Evolutionary conservation across 257 asterid genomes (phyloP).

Genomic region (Petunia secreta): DNA sequence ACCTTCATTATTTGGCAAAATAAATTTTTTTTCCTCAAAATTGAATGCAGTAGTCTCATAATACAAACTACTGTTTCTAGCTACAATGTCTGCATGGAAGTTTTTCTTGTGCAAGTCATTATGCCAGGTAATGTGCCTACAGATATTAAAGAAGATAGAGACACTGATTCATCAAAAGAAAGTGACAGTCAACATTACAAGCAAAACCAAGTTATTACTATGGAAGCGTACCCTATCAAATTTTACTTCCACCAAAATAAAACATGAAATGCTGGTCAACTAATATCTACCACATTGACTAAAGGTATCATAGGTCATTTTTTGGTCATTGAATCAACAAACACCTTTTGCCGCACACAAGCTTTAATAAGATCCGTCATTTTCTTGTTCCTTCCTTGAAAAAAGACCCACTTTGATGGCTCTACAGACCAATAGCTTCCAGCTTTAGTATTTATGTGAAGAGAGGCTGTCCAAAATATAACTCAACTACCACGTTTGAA

Average conservation of each 20-base stretch:
- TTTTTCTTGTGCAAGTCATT: not conserved
- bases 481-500: conserved; percentile 69
- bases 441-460: conserved; percentile 18
- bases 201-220: conserved; percentile 21
- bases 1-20: not conserved
- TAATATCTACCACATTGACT: conserved; percentile 50
- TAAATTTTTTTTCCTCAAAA: not conserved
- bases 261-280: conserved; percentile 31
- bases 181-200: conserved; percentile 17
- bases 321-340: conserved; percentile 25
- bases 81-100: conserved; percentile 11
- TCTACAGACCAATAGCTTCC: conserved; percentile 25
- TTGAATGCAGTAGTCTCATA: conserved; percentile 4
- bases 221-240: not conserved
- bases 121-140: conserved; percentile 19
- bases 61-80: not conserved
- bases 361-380: conserved; percentile 29
- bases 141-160: conserved; percentile 12
- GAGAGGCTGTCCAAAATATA: conserved; percentile 19
- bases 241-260: conserved; percentile 25
- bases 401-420: conserved; percentile 10
- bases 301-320: conserved; percentile 24
- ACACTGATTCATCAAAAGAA: conserved; percentile 10
- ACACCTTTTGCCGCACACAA: conserved; percentile 26
- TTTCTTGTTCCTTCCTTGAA: not conserved